Evolutionary conservation across 2,329 filamentous ascomycete genomes (phyloP).

Genomic region (Cladosporium sp.): DNA sequence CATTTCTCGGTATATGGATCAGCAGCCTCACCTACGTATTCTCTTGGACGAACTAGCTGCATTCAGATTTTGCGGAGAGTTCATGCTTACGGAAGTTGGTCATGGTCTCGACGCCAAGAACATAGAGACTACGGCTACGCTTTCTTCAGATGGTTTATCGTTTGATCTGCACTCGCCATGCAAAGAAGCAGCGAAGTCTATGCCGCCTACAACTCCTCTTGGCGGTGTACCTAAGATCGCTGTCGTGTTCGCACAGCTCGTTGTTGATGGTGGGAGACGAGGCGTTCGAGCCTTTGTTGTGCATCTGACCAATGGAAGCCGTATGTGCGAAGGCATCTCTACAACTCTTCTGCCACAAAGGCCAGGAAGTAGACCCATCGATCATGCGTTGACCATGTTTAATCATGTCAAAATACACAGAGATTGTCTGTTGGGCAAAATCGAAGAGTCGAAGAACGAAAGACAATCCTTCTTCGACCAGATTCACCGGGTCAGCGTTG

Average conservation of each 20-base stretch:
- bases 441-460: neutral
- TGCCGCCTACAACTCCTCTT: neutral
- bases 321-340: neutral
- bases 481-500: neutral
- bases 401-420: neutral
- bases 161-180: neutral
- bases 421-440: neutral
- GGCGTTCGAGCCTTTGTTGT: neutral
- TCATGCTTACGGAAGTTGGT: conserved; percentile 13
- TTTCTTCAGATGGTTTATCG: neutral
- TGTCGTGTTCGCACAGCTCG: neutral
- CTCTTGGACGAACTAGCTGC: neutral
- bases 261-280: neutral
- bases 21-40: neutral
- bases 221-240: neutral
- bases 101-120: conserved; percentile 11
- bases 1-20: neutral
- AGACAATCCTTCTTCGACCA: neutral
- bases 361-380: neutral
- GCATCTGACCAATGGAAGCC: neutral
- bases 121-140: conserved; percentile 6
- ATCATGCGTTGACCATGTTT: neutral
- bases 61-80: conserved; percentile 8
- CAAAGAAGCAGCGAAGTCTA: neutral
- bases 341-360: neutral